Base-by-base conservation (phyloP, 768 basidiomycete genomes). In the Russula lepida region DNA sequence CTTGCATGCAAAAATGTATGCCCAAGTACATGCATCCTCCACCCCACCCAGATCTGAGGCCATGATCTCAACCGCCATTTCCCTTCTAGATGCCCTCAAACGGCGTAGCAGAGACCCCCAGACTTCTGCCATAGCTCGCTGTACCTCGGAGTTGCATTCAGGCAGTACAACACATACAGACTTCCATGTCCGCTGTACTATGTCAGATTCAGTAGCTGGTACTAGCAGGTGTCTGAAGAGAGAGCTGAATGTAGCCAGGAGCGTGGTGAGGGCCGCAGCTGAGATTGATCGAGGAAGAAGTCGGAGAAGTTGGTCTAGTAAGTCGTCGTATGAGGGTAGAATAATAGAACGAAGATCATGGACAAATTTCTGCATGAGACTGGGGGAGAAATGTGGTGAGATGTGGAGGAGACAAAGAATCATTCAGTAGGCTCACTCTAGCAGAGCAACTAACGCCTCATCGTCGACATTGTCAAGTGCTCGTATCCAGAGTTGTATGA, bases 291-390 rank as follows among this genome's bases (percentile, higher is more conserved):
- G 79, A 0, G 79, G 77, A 19, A 92, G 75, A 21, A 87, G 77
- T 12, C 71, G 69, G 27, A 90, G 75, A 2, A 92, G 78, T 12
- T 75, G 76, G 30, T 76, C 69, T 13, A 91, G 74, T 1, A 92
- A 66, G 15, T 79, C 71, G 3, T 74, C 68, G 66, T 89, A 92
- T 4, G 79, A 74, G 0, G 89, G 86, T 0, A 80, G 76, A 19
- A 93, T 73, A 0, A 89, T 89, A 8, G 82, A 83, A n/a, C 89
- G 87, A 28, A 93, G 79, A 71, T 93, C 91, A 63, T 91, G 85
- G 1, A 82, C 76, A 58, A 93, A 74, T 68, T 89, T 89, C 74
- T 90, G 87, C 27, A 92, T 73, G 25, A 93, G 77, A 67, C 91
- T 92, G 60, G 44, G 62, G 63, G 67, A 44, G n/a, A 30, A 13